A percentile compares a stretch with the other conserved stretches of the same genome.
phyloP scores from a whole-genome alignment of 2,329 filamentous ascomycete genomes.

The Botrytis fragariae region DNA sequence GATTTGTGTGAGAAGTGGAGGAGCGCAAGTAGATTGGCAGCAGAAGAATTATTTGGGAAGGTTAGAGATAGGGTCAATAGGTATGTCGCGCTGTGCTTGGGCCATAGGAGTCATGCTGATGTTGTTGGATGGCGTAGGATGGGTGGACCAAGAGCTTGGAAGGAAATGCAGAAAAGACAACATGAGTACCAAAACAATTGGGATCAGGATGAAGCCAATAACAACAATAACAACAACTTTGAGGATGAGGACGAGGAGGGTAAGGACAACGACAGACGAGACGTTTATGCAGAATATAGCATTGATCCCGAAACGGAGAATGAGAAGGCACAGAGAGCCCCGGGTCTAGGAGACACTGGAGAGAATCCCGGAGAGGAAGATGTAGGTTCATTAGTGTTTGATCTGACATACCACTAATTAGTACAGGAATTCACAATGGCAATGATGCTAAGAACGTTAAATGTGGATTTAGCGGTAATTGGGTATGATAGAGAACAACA shows the following conservation, averaged over 20 bases:
- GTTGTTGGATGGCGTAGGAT: constrained; percentile 41
- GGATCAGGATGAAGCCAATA: constrained; percentile 38
- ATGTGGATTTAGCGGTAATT: constrained; percentile 61
- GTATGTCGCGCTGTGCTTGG: constrained; percentile 24
- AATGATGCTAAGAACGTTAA: constrained; percentile 65
- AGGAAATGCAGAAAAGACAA: constrained; percentile 48
- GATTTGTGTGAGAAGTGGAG: constrained; percentile 60
- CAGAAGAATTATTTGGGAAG: constrained; percentile 63
- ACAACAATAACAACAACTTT: constrained; percentile 35
- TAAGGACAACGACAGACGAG: constrained; percentile 40
- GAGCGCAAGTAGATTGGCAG: constrained; percentile 56
- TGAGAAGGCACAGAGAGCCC: constrained; percentile 38
- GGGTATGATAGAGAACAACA: constrained; percentile 59
- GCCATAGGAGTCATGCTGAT: neutral
- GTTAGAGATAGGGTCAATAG: constrained; percentile 59
- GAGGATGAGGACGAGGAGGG: constrained; percentile 40
- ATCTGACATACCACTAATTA: constrained; percentile 17
- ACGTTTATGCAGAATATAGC: constrained; percentile 38
- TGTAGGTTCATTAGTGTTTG: constrained; percentile 40
- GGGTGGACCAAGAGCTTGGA: constrained; percentile 60
- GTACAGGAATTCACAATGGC: constrained; percentile 64
- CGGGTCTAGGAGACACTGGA: constrained; percentile 37
- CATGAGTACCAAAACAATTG: constrained; percentile 42
- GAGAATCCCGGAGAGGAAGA: constrained; percentile 43
- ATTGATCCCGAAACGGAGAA: constrained; percentile 39